Base-by-base conservation (phyloP, 2,329 filamentous ascomycete genomes). In the Hymenotorrendiella dingleyae region DNA sequence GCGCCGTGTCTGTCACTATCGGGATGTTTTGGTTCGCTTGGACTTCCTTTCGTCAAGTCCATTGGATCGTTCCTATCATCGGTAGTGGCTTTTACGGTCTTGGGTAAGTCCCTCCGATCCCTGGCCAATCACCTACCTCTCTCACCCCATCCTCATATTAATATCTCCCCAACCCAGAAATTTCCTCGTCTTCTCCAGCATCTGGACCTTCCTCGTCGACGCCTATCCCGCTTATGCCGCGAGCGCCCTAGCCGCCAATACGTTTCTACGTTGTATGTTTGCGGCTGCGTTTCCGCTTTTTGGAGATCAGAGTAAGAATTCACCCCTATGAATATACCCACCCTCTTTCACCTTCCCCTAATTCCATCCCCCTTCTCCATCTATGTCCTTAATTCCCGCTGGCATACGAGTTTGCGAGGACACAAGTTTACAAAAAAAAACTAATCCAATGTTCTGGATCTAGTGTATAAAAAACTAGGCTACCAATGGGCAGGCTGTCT, bases 11-110 rank as follows among this genome's bases (percentile, higher is more conserved):
- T 8, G 85, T 91, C 32, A 86, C 88, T 4, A 69, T 85, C 42
- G 86, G 86, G 9, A 66, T 96, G 14, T 94, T 95, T 62, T 87
- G 86, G 67, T 94, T 94, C 65, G 86, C 79, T 7, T 94, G 87
- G 84, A 88, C 84, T 3, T 83, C 83, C 12, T 88, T 80, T 60
- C 64, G 79, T 2, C 74, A 64, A 55, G 74, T 94, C 36, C 83
- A 87, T 64, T 90, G 80, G 80, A 84, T 86, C 46, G 73, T 80
- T 34, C 81, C 83, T 14, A 81, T 87, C 49, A 78, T 88, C 63
- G 84, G 81, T 12, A 84, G 80, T 22, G 73, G 63, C 14, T 66
- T 88, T 26, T 89, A 87, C 64, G 82, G 79, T 43, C 65, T 71
- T 58, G 84, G 75, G 77, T 83, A 68, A 68, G 78, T 71, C 14